Evolutionary conservation across 805 yeast genomes (phyloP), one percentile per base, ranked within the genome.

Genomic region (Kazachstania bromeliacearum): DNA sequence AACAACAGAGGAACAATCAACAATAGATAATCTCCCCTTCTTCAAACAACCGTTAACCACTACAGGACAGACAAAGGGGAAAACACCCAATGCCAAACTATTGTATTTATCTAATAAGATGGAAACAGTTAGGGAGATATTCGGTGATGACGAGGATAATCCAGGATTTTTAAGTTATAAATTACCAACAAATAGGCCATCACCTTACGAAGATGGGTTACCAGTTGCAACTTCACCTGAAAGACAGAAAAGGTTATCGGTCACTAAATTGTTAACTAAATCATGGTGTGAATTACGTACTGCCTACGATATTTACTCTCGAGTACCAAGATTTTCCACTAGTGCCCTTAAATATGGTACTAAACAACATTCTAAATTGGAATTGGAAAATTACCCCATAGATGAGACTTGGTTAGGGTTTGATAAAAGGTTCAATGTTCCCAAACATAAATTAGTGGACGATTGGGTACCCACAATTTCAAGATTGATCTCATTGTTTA

Each of bases 271-370:
- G 7, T 55, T 78, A 8, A 71, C 79, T 0, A 64, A 70, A 22
- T 56, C 67, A 12, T 81, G 85, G 83, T 82, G 92, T 61, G 89
- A 82, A 53, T 57, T 81, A 31, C 59, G 75, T 28, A 65, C 61
- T 14, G 65, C 69, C 40, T 81, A 74, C 50, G 64, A 67, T 17
- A 50, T 75, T 0, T 80, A 71, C 45, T 59, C 77, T 0, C 66
- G 67, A 15, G 59, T 67, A 5, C 57, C 53, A 2, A 47, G 47
- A 2, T 51, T 46, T 22, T 55, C 55, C 16, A 69, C 68, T 4
- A 45, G 41, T 3, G 65, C 69, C 2, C 67, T 79, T 64, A 38
- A 39, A 2, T 43, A 59, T 9, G 89, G 89, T 0, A 50, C 57
- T 4, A 47, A 45, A 21, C 60, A 61, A 4, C 88, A 81, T 53